Conservation (phyloP, 192 early-diverging fungal genomes). For the Paraglomus occultum region DNA sequence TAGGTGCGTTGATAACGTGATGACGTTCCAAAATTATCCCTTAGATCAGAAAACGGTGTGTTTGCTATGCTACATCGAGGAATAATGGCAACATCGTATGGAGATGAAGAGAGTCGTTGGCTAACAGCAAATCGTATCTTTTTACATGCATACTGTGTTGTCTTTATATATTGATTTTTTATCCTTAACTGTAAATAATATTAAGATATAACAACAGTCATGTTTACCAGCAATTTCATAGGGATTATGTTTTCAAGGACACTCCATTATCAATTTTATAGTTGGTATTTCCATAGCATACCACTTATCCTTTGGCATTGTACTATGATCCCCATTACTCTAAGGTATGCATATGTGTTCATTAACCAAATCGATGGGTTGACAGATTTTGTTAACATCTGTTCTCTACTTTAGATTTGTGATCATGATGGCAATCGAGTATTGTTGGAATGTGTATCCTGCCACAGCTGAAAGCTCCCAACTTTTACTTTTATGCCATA, state of each 20-base stretch:
- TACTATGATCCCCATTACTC: constrained; percentile 34
- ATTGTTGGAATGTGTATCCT: constrained; percentile 89
- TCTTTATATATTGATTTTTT: constrained; percentile 1
- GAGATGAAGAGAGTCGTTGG: constrained; percentile 26
- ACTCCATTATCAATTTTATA: constrained; percentile 96
- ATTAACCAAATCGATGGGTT: not conserved
- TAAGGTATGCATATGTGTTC: not conserved
- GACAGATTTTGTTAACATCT: not conserved
- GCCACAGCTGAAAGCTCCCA: constrained; percentile 53
- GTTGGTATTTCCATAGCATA: constrained; percentile 88
- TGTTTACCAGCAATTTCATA: constrained; percentile 88
- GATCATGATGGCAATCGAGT: constrained; percentile 60
- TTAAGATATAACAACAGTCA: constrained; percentile 58
- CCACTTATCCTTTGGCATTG: constrained; percentile 77
- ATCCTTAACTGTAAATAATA: constrained; percentile 6
- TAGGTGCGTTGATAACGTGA: not conserved
- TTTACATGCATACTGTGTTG: not conserved
- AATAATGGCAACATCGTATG: constrained; percentile 1
- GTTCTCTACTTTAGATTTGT: constrained; percentile 21
- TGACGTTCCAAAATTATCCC: not conserved
- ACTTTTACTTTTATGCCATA: constrained; percentile 31
- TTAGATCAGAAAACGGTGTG: constrained; percentile 39
- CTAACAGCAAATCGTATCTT: constrained; percentile 39
- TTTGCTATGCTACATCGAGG: constrained; percentile 32
- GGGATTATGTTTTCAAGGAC: constrained; percentile 86